A percentile compares a stretch with the other conserved stretches of the same genome.
These are phyloP conservation scores for Populus alba DNA, from an alignment of 345 rosid species.

Conservation along the genomic window DNA sequence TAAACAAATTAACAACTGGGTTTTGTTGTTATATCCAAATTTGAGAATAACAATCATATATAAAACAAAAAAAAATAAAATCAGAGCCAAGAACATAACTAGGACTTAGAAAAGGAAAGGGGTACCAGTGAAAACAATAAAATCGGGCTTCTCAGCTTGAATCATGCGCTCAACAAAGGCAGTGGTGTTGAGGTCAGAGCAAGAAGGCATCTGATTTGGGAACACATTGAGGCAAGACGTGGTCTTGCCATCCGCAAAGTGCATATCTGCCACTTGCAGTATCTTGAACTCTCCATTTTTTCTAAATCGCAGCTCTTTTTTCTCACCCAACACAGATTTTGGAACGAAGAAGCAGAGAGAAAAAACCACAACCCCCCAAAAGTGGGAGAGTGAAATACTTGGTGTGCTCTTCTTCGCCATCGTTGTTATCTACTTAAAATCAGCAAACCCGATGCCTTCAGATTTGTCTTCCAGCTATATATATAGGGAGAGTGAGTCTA, in stretches of 20 bases:
- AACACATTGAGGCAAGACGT: constrained; percentile 55
- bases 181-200: constrained; percentile 89
- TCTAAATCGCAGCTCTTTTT: constrained; percentile 44
- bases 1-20: not conserved
- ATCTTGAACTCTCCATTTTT: constrained; percentile 66
- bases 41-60: not conserved
- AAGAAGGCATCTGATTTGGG: constrained; percentile 42
- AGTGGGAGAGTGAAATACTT: not conserved
- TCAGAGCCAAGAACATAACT: not conserved
- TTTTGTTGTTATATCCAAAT: not conserved
- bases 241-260: constrained; percentile 64
- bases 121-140: constrained; percentile 86
- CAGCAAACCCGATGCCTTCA: not conserved
- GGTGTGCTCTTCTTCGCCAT: not conserved
- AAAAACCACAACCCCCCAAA: not conserved
- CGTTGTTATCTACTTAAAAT: not conserved
- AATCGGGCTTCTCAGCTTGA: constrained; percentile 70
- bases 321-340: not conserved
- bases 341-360: not conserved
- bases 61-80: not conserved
- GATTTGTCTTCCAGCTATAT: not conserved
- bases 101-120: not conserved
- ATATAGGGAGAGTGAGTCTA: not conserved
- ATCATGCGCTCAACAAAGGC: constrained; percentile 70
- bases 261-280: constrained; percentile 94